Conservation (phyloP, 371 early-diverging fungal species). For the Actinomucor elegans region DNA sequence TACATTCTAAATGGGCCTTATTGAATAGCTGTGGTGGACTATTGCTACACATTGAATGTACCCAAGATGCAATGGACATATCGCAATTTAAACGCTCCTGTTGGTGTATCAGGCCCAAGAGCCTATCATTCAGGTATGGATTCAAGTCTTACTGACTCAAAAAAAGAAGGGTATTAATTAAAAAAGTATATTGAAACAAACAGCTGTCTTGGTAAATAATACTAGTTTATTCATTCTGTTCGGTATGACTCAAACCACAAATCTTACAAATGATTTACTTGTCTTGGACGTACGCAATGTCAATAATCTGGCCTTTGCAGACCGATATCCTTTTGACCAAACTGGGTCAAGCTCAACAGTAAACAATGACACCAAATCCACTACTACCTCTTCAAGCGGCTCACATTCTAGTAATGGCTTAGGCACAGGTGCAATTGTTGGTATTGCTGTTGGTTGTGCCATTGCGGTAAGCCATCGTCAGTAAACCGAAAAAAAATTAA, state of each 20-base stretch:
- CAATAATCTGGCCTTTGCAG: background rate
- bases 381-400: too few species aligned
- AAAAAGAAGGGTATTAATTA: too few species aligned
- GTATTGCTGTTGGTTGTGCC: constrained; percentile 1
- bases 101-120: background rate
- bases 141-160: too few species aligned
- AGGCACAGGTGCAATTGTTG: background rate
- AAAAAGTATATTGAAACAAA: too few species aligned
- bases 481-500: background rate
- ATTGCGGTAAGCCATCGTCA: background rate
- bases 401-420: background rate
- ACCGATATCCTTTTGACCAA: background rate
- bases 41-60: constrained; percentile 3
- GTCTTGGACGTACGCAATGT: background rate
- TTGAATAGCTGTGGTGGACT: background rate
- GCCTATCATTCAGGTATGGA: constrained; percentile 2
- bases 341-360: background rate
- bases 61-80: background rate
- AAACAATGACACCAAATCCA: background rate
- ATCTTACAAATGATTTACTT: background rate
- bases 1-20: too few species aligned
- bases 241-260: background rate
- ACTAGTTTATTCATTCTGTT: constrained; percentile 3
- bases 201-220: constrained; percentile 3
- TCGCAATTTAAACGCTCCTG: background rate